These are phyloP conservation scores for Fusarium udum DNA, from an alignment of 2,329 filamentous ascomycete species.

Conservation along the genomic window DNA sequence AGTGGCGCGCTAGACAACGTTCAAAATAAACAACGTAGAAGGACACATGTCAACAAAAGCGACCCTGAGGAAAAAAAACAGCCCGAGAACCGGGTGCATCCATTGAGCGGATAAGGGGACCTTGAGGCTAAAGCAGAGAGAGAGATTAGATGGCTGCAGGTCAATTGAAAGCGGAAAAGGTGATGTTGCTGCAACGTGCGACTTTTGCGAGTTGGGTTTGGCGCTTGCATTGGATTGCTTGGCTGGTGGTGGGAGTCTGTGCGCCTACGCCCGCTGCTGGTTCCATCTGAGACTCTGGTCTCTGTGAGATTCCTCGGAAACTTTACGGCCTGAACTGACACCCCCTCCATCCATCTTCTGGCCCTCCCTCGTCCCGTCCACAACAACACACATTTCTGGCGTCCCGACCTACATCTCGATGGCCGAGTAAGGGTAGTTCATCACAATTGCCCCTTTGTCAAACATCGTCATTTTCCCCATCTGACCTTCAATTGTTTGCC, in stretches of 20 bases:
- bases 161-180: conserved; percentile 15
- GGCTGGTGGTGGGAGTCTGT: conserved; percentile 34
- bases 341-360: background rate
- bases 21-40: background rate
- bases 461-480: conserved; percentile 7
- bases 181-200: conserved; percentile 29
- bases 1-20: conserved; percentile 12
- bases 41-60: background rate
- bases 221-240: conserved; percentile 6
- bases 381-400: conserved; percentile 5
- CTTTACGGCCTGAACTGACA: background rate
- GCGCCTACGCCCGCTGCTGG: conserved; percentile 24
- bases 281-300: conserved; percentile 10
- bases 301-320: conserved; percentile 10
- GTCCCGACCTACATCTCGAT: background rate
- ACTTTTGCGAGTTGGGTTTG: conserved; percentile 22
- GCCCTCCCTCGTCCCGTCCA: conserved; percentile 18
- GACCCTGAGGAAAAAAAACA: conserved; percentile 7
- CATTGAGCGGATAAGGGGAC: conserved; percentile 20
- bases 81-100: conserved; percentile 33
- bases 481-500: conserved; percentile 11
- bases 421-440: background rate
- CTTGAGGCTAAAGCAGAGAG: conserved; percentile 26
- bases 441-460: background rate
- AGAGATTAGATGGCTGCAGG: conserved; percentile 30